These are phyloP conservation scores for Fusarium compactum DNA, from an alignment of 2,329 filamentous ascomycete species.

Conservation along the genomic window DNA sequence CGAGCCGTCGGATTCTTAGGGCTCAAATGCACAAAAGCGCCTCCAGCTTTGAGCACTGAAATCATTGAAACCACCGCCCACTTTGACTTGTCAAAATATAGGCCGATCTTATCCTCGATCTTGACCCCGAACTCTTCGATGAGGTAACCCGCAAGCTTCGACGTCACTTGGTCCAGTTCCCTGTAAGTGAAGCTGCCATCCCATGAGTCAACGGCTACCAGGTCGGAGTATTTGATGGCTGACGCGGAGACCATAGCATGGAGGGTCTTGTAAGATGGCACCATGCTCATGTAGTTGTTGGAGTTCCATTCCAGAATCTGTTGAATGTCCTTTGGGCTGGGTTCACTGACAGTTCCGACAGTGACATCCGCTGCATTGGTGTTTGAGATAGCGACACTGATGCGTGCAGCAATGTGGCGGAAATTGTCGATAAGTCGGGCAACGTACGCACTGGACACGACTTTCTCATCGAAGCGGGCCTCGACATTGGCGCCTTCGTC, in stretches of 20 bases:
- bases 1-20: constrained; percentile 9
- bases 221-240: constrained; percentile 10
- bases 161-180: constrained; percentile 16
- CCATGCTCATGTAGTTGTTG: constrained; percentile 13
- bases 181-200: constrained; percentile 14
- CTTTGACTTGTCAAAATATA: constrained; percentile 14
- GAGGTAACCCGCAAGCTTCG: constrained; percentile 10
- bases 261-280: constrained; percentile 11
- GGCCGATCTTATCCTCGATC: constrained; percentile 13
- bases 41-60: constrained; percentile 15
- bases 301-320: constrained; percentile 12
- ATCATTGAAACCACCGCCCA: constrained; percentile 13
- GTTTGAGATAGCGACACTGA: constrained; percentile 12
- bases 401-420: constrained; percentile 7
- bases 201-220: constrained; percentile 13
- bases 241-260: constrained; percentile 12
- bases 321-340: constrained; percentile 6
- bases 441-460: constrained; percentile 11
- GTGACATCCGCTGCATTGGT: constrained; percentile 4
- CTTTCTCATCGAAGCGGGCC: constrained; percentile 12
- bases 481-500: constrained; percentile 8
- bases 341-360: constrained; percentile 11
- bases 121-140: constrained; percentile 11
- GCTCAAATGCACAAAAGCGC: constrained; percentile 10
- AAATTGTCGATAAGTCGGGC: constrained; percentile 16